These are phyloP conservation scores for Dioscorea alata DNA, from an alignment of 106 monocot species.

Conservation along the genomic window DNA sequence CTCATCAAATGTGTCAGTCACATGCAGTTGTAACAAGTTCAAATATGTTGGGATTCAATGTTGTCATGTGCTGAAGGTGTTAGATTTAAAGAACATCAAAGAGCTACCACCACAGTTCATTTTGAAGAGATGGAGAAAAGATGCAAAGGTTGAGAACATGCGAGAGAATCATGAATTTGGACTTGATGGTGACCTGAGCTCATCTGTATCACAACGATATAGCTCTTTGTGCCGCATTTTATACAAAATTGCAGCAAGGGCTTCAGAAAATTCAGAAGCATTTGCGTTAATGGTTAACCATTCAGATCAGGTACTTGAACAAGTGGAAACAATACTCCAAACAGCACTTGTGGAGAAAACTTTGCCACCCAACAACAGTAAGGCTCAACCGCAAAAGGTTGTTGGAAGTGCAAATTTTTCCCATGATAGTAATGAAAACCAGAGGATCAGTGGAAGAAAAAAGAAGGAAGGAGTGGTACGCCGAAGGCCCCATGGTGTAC, in stretches of 20 bases:
- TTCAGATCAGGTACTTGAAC: constrained; percentile 56
- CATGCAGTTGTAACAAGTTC: constrained; percentile 65
- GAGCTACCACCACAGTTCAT: constrained; percentile 54
- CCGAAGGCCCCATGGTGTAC: constrained; percentile 28
- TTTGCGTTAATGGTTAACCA: constrained; percentile 54
- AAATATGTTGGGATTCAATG: constrained; percentile 49
- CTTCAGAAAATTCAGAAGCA: constrained; percentile 52
- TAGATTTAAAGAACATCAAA: constrained; percentile 57
- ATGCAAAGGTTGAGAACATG: constrained; percentile 39
- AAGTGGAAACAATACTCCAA: constrained; percentile 51
- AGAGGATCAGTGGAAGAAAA: constrained; percentile 31
- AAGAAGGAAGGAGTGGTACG: constrained; percentile 29
- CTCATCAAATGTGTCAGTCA: constrained; percentile 35
- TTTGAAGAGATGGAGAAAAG: constrained; percentile 66
- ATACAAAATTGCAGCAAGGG: constrained; percentile 59
- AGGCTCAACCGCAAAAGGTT: constrained; percentile 21
- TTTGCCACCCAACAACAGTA: constrained; percentile 17
- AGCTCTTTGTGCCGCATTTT: constrained; percentile 46
- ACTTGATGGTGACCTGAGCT: constrained; percentile 25
- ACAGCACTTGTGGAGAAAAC: constrained; percentile 37
- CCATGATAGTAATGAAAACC: constrained; percentile 24
- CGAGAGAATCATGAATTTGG: constrained; percentile 30
- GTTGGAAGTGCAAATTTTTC: constrained; percentile 18
- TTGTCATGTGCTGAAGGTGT: constrained; percentile 66
- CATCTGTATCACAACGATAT: constrained; percentile 35